phyloP scores from a whole-genome alignment of 208 protist genomes.

The Crithidia bombi region DNA sequence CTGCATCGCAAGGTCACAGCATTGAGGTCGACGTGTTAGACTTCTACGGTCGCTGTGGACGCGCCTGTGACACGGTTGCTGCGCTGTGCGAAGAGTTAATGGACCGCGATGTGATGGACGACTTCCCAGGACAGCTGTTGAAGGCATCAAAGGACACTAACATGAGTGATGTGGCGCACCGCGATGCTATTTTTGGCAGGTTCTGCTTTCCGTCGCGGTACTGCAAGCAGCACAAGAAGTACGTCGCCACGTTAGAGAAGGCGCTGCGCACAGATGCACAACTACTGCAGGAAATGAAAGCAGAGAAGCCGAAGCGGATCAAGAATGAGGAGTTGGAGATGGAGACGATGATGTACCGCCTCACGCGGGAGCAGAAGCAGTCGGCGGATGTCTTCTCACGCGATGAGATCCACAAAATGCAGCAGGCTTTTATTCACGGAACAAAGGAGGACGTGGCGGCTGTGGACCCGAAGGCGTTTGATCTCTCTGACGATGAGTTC shows the following conservation, averaged over 20 bases:
- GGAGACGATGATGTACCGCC: slow-evolving; percentile 75
- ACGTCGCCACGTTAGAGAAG: slow-evolving; percentile 7
- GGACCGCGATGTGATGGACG: slow-evolving; percentile 43
- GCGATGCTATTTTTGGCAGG: slow-evolving; percentile 3
- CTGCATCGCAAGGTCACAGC: slow-evolving; percentile 11
- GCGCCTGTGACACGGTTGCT: slow-evolving; percentile 64
- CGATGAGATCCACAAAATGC: slow-evolving; percentile 65
- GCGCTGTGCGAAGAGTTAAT: slow-evolving; percentile 59
- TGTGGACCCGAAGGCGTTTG: slow-evolving; percentile 58
- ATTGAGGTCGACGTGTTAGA: slow-evolving; percentile 25
- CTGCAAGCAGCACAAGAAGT: slow-evolving; percentile 22
- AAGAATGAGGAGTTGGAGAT: slow-evolving; percentile 64
- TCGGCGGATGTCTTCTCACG: slow-evolving; percentile 64
- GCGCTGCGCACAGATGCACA: slow-evolving; percentile 14
- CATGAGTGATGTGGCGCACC: slow-evolving; percentile 17
- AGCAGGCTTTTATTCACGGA: slow-evolving; percentile 51
- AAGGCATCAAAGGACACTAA: slow-evolving; percentile 8
- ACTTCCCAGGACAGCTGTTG: slow-evolving; percentile 37
- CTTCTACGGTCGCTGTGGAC: slow-evolving; percentile 61
- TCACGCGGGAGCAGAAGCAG: slow-evolving; percentile 50
- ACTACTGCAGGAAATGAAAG: slow-evolving; percentile 18
- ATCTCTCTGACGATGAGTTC: slow-evolving; percentile 72
- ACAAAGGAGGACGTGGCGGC: slow-evolving; percentile 48
- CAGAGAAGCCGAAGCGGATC: slow-evolving; percentile 34
- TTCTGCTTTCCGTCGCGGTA: slow-evolving; percentile 20